These are phyloP conservation scores for Hortiboletus rubellus DNA, from an alignment of 1,284 basidiomycete genomes.

Conservation along the genomic window DNA sequence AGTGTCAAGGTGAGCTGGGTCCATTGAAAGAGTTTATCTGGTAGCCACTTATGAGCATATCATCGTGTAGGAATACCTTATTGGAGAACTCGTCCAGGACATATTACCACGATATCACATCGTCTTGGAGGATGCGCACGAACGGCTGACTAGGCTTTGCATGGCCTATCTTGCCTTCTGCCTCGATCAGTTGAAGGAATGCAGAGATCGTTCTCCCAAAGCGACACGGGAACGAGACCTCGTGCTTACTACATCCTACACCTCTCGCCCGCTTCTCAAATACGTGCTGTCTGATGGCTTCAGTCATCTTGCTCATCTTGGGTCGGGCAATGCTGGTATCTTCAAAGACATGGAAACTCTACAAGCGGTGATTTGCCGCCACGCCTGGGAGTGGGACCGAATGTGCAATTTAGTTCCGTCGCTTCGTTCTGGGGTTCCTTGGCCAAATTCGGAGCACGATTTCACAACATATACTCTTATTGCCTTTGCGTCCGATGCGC, in stretches of 20 bases:
- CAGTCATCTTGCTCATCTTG: conserved; percentile 5
- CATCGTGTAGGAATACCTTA: conserved; percentile 10
- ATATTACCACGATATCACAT: conserved; percentile 6
- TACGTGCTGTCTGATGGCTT: conserved; percentile 13
- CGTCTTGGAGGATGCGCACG: conserved; percentile 3
- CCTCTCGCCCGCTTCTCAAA: neutral
- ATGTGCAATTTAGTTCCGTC: neutral
- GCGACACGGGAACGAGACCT: neutral
- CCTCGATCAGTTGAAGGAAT: conserved; percentile 4
- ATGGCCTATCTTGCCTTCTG: conserved; percentile 9
- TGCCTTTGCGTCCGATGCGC: neutral
- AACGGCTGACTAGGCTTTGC: conserved; percentile 9
- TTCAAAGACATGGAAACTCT: neutral
- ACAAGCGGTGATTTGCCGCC: neutral
- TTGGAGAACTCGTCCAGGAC: conserved; percentile 4
- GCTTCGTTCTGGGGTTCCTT: neutral
- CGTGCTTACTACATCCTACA: neutral
- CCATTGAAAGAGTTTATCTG: neutral
- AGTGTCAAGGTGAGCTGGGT: conserved; percentile 11
- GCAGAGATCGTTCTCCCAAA: neutral
- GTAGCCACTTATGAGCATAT: neutral
- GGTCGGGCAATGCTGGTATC: neutral
- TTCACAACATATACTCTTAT: conserved; percentile 9
- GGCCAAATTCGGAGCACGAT: conserved; percentile 3
- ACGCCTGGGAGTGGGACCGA: conserved; percentile 1